A percentile compares a stretch with the other conserved stretches of the same genome.
These are phyloP conservation scores for Euryodendron excelsum DNA, from an alignment of 148 eudicot genomes.

Conservation along the genomic window DNA sequence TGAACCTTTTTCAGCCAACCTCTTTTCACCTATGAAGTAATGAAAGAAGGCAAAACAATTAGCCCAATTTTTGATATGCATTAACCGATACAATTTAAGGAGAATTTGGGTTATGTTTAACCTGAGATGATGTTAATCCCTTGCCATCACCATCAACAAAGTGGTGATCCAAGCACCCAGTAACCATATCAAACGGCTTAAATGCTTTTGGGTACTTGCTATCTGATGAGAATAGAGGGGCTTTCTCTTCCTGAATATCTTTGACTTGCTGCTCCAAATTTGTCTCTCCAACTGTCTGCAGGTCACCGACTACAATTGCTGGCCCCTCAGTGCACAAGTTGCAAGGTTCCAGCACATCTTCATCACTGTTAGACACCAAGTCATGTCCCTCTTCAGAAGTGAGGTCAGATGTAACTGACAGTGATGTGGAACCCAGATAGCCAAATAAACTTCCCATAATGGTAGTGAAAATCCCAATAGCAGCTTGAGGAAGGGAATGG, in stretches of 20 bases:
- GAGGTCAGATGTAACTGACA: slow-evolving; percentile 30
- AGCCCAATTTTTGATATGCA: background rate
- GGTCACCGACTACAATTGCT: slow-evolving; percentile 16
- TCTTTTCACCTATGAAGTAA: slow-evolving; percentile 50
- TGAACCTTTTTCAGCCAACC: slow-evolving; percentile 87
- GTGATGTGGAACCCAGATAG: slow-evolving; percentile 37
- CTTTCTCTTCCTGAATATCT: slow-evolving; percentile 22
- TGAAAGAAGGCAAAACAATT: slow-evolving; percentile 6
- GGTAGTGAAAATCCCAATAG: slow-evolving; percentile 53
- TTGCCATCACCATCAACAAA: slow-evolving; percentile 55
- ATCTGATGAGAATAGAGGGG: slow-evolving; percentile 12
- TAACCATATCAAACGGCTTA: slow-evolving; percentile 74
- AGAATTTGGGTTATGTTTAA: slow-evolving; percentile 10
- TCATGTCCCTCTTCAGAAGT: slow-evolving; percentile 23
- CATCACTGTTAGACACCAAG: slow-evolving; percentile 29
- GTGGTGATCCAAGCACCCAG: slow-evolving; percentile 79
- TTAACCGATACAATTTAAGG: background rate
- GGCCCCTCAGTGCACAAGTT: slow-evolving; percentile 20
- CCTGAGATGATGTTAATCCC: slow-evolving; percentile 56
- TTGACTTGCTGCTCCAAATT: slow-evolving; percentile 26
- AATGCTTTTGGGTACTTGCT: slow-evolving; percentile 29
- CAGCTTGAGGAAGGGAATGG: slow-evolving; percentile 53
- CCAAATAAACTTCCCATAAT: slow-evolving; percentile 53
- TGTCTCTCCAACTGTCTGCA: slow-evolving; percentile 30
- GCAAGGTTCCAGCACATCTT: slow-evolving; percentile 38